Evolutionary conservation across 2,329 filamentous ascomycete genomes (phyloP).

Genomic region (Fusarium tjaetaba): DNA sequence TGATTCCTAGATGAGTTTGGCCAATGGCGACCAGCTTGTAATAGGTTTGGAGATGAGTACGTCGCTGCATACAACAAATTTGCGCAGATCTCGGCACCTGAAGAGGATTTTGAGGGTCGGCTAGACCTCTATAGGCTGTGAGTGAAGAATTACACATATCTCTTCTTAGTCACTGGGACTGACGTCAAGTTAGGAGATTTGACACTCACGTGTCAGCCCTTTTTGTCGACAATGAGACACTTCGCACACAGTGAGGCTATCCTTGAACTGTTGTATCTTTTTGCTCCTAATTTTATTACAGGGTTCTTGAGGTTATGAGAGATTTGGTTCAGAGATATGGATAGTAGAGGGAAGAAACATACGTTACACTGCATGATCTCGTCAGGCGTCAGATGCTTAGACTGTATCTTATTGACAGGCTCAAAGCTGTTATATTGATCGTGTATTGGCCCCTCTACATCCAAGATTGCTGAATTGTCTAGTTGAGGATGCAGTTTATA

Average conservation of each 20-base stretch:
- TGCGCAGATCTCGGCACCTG: fast-evolving
- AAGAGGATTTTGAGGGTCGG: neutral
- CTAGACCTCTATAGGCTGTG: neutral
- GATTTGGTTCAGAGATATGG: neutral
- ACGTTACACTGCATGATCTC: neutral
- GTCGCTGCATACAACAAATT: neutral
- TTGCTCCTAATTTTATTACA: neutral
- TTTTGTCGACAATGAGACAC: neutral
- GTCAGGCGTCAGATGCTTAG: neutral
- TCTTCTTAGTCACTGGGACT: neutral
- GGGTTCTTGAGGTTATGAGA: neutral
- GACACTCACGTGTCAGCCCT: neutral
- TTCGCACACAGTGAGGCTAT: neutral
- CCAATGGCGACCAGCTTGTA: neutral
- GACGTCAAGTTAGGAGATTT: neutral
- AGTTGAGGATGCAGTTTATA: neutral
- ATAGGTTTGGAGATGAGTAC: neutral
- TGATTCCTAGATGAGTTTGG: neutral
- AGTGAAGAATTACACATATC: neutral
- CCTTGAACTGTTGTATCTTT: neutral
- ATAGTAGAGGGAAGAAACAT: neutral
- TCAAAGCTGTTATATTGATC: neutral
- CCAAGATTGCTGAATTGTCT: neutral
- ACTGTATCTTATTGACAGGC: fast-evolving
- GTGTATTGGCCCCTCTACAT: neutral